A percentile compares a stretch with the other conserved stretches of the same genome.
These are phyloP conservation scores for Torrubiella hemipterigena DNA, from an alignment of 2,329 filamentous ascomycete genomes.

Conservation along the genomic window DNA sequence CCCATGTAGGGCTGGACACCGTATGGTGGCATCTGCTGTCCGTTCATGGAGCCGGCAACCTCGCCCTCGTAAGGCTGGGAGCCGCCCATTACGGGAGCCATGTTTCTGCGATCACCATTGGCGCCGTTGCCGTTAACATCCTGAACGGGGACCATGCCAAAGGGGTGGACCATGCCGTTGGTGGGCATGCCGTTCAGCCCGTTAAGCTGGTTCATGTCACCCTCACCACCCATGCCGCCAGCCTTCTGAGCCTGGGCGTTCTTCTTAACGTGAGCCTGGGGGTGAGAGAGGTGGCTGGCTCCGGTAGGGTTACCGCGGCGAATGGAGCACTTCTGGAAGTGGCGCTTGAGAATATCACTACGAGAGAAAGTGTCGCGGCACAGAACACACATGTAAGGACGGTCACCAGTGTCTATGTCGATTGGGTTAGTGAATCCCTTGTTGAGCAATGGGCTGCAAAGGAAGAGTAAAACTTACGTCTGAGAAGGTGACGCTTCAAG, in stretches of 20 bases:
- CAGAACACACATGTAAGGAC: slow-evolving; percentile 94
- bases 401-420: slow-evolving; percentile 77
- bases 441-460: slow-evolving; percentile 10
- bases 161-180: slow-evolving; percentile 46
- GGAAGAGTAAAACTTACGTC: slow-evolving; percentile 84
- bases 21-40: slow-evolving; percentile 52
- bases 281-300: slow-evolving; percentile 87
- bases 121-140: slow-evolving; percentile 48
- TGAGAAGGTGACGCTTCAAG: slow-evolving; percentile 85
- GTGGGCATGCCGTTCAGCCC: slow-evolving; percentile 45
- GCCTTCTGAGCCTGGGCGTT: slow-evolving; percentile 48
- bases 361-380: slow-evolving; percentile 97
- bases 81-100: slow-evolving; percentile 39
- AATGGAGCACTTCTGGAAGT: slow-evolving; percentile 98
- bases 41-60: slow-evolving; percentile 51
- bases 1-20: slow-evolving; percentile 52
- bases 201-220: slow-evolving; percentile 47
- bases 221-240: slow-evolving; percentile 37
- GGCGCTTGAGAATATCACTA: slow-evolving; percentile 95
- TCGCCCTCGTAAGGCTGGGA: slow-evolving; percentile 46
- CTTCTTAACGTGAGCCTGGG: slow-evolving; percentile 80
- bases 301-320: slow-evolving; percentile 91
- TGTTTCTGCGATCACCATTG: slow-evolving; percentile 45
- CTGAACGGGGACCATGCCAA: slow-evolving; percentile 42
- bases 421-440: slow-evolving; percentile 14